These are phyloP conservation scores for Obba rivulosa DNA, from an alignment of 768 basidiomycete genomes.

Conservation along the genomic window DNA sequence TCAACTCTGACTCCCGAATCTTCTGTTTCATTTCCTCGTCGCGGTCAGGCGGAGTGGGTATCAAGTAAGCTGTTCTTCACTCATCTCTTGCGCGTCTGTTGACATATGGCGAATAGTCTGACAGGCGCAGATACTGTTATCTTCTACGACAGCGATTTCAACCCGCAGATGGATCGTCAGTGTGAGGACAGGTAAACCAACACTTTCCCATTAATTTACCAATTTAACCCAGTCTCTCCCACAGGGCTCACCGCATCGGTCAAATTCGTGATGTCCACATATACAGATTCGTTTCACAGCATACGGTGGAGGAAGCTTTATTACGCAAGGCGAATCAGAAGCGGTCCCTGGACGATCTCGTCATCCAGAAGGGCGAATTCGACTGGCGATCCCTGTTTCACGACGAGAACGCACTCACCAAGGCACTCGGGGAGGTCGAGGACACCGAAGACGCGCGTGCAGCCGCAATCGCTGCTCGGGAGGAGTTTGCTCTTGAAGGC, in stretches of 20 bases:
- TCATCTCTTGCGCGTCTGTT: constrained; percentile 8
- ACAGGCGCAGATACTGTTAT: constrained; percentile 93
- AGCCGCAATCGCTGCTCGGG: constrained; percentile 68
- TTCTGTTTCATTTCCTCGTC: constrained; percentile 90
- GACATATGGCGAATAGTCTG: constrained; percentile 39
- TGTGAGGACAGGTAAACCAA: constrained; percentile 76
- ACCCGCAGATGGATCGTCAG: constrained; percentile 96
- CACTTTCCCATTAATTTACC: neutral
- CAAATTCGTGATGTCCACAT: constrained; percentile 96
- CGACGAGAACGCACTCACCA: constrained; percentile 49
- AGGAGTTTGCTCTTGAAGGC: constrained; percentile 67
- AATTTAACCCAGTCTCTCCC: neutral
- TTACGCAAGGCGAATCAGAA: constrained; percentile 98
- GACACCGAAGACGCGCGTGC: constrained; percentile 85
- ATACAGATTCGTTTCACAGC: constrained; percentile 85
- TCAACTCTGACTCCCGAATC: constrained; percentile 70
- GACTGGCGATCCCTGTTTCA: constrained; percentile 90
- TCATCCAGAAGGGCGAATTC: constrained; percentile 92
- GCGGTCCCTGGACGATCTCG: constrained; percentile 81
- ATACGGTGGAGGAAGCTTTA: constrained; percentile 96
- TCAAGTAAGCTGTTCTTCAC: constrained; percentile 61
- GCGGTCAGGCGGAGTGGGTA: constrained; percentile 81
- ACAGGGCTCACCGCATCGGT: constrained; percentile 94
- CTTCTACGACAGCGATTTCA: constrained; percentile 97
- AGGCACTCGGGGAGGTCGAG: constrained; percentile 79